These are phyloP conservation scores for Dendrostoma leiphaemia DNA, from an alignment of 2,329 filamentous ascomycete genomes.

Conservation along the genomic window DNA sequence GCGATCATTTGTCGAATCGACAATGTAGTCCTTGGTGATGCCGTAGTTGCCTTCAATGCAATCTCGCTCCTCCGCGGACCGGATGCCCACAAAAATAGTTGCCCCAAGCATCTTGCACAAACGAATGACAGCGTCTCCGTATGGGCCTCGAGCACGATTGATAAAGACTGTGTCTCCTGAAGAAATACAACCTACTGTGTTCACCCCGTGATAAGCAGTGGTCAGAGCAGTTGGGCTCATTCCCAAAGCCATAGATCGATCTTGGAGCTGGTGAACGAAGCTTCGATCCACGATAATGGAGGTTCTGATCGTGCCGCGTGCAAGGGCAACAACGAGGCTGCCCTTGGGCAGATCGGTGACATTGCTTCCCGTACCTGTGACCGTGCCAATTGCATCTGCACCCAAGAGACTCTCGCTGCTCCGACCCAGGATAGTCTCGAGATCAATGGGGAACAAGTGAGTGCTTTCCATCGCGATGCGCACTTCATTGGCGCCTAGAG, in stretches of 20 bases:
- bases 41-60: conserved; percentile 32
- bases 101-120: conserved; percentile 36
- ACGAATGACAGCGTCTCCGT: conserved; percentile 43
- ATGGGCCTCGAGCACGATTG: conserved; percentile 40
- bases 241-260: conserved; percentile 20
- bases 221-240: conserved; percentile 37
- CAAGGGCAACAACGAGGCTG: conserved; percentile 41
- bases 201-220: conserved; percentile 43
- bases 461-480: conserved; percentile 38
- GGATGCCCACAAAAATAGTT: conserved; percentile 41
- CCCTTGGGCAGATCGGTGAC: conserved; percentile 32
- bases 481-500: conserved; percentile 33
- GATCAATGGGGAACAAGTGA: conserved; percentile 34
- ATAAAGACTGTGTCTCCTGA: conserved; percentile 37
- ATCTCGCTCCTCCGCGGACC: conserved; percentile 32
- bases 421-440: conserved; percentile 33
- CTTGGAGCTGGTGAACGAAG: conserved; percentile 32
- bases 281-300: conserved; percentile 31
- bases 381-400: conserved; percentile 39
- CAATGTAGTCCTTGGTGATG: conserved; percentile 34
- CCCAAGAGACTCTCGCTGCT: conserved; percentile 32
- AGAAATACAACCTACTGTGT: conserved; percentile 27
- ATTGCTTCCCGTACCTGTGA: conserved; percentile 33
- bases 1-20: conserved; percentile 24
- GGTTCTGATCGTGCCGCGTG: conserved; percentile 35